Evolutionary conservation across 208 protist genomes (phyloP), one percentile per base, ranked within the genome.

Genomic region (Acanthamoeba sp.): DNA sequence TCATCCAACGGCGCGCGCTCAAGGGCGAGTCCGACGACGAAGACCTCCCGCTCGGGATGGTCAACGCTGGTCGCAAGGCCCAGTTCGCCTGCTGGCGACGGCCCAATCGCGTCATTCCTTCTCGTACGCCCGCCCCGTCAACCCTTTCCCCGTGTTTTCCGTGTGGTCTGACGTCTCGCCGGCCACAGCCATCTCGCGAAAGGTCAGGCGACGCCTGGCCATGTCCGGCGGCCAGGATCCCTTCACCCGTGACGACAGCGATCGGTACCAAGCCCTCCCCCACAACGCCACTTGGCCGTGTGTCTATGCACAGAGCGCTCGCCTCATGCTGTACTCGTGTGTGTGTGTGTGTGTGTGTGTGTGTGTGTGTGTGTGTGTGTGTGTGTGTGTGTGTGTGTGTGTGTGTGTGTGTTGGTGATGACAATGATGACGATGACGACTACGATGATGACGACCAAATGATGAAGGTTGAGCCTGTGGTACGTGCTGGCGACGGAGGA

Each of bases 401-500:
- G 55, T 22, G 22, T 62, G 12, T 27, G n/a, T n/a, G n/a, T n/a
- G n/a, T n/a, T n/a, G n/a, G n/a, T n/a, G n/a, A n/a, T n/a, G n/a
- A n/a, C n/a, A 12, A 27, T 62, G 16, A 27, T 12, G 16, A n/a
- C n/a, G n/a, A n/a, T n/a, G n/a, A n/a, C n/a, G n/a, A n/a, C n/a
- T n/a, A n/a, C n/a, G n/a, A n/a, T n/a, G n/a, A n/a, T n/a, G n/a
- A n/a, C n/a, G n/a, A n/a, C n/a, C n/a, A n/a, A n/a, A n/a, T n/a
- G n/a, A n/a, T n/a, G n/a, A n/a, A 82, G 71, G 76, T 22, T 85
- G 76, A 57, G 76, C 18, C 42, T 85, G n/a, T 85, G 76, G 76
- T 85, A 85, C 32, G 76, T 85, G n/a, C 45, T 85, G 40, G 76
- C 76, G 45, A 85, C 76, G 9, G 76, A 85, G 76, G 76, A 85